Evolutionary conservation across 257 asterid genomes (phyloP).

Genomic region (Solanum infundibuliforme): DNA sequence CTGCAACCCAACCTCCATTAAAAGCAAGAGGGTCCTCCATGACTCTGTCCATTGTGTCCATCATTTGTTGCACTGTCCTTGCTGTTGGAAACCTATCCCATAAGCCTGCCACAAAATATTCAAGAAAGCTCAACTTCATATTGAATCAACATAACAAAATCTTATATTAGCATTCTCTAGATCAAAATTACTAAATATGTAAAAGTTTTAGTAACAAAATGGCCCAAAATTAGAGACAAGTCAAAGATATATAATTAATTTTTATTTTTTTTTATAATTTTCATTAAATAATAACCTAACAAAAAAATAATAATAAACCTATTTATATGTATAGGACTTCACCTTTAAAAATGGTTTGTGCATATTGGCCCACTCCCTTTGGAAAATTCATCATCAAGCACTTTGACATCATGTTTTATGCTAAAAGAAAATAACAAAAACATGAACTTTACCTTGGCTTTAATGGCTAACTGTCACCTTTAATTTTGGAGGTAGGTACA

Average conservation of each 20-base stretch:
- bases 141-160: not conserved
- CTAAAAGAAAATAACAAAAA: too few relatives aligned
- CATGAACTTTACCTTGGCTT: not conserved
- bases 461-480: too few relatives aligned
- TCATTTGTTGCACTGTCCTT: slow-evolving; percentile 70
- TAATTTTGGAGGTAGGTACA: too few relatives aligned
- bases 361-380: not conserved
- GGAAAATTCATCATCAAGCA: not conserved
- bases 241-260: not conserved
- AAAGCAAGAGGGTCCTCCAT: slow-evolving; percentile 51
- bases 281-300: not conserved
- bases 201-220: too few relatives aligned
- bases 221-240: not conserved
- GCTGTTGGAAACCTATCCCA: slow-evolving; percentile 76
- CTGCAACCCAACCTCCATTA: slow-evolving; percentile 9
- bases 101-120: slow-evolving; percentile 24
- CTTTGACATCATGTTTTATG: not conserved
- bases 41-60: slow-evolving; percentile 69
- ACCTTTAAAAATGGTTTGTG: not conserved
- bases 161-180: not conserved
- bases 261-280: not conserved
- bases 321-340: not conserved
- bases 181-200: not conserved
- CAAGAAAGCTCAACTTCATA: not conserved
- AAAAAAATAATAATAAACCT: not conserved